Evolutionary conservation across 2,329 filamentous ascomycete species (phyloP), one percentile per base, ranked within the genome.

Genomic region (Nakataea oryzae): DNA sequence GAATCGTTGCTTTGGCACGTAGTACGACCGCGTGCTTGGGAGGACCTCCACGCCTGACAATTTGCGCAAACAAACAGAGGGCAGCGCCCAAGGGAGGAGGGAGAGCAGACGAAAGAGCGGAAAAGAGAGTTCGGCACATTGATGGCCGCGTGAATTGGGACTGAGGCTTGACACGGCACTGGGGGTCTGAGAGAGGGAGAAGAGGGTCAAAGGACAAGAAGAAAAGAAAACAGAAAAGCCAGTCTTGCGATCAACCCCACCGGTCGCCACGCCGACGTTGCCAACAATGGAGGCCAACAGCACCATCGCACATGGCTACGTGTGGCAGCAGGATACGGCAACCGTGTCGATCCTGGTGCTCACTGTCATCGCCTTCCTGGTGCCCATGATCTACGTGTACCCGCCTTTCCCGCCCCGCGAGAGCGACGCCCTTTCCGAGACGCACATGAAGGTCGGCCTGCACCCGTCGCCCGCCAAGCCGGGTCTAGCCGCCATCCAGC

Each of bases 341-440:
- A 29, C 60, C 54, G 56, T 76, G 61, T 68, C 77, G 59, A 71
- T 82, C 57, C 70, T 81, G 58, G 60, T 74, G 61, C 64, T 74
- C 61, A 82, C 80, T 11, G 66, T 82, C 59, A 61, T 76, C 62
- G 79, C 79, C 65, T 85, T 85, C 69, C 65, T 81, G 64, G 66
- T 83, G 58, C 83, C 83, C 34, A 71, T 85, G 62, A 74, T 84
- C 62, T 73, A 82, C 64, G 74, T 83, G 63, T 80, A 85, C 64
- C 82, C 82, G 13, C 83, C 83, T 1, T 72, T 84, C 24, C 76
- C 79, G 12, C 78, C 82, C 6, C 78, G 79, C 62, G 75, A 75
- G 65, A 79, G 78, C 68, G 83, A 85, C 67, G 81, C 79, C 34
- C 74, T 85, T 59, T 70, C 76, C 17, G 79, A 84, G 69, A 85